These are phyloP conservation scores for Cucumis melo DNA, from an alignment of 306 rosid species.

Conservation along the genomic window DNA sequence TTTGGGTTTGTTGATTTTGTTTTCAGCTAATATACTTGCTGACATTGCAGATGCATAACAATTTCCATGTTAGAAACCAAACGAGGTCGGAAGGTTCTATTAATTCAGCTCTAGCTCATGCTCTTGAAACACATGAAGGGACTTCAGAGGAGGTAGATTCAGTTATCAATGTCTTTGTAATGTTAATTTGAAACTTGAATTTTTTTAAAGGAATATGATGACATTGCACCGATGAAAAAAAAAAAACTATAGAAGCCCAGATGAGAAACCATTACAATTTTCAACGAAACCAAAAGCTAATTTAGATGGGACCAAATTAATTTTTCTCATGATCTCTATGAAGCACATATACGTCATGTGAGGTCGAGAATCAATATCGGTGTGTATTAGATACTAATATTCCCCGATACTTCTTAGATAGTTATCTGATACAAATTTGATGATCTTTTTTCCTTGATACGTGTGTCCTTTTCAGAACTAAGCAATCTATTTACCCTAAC, in stretches of 20 bases:
- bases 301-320: background rate
- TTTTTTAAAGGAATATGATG: background rate
- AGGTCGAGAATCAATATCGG: no score
- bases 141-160: constrained; percentile 74
- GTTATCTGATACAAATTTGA: no score
- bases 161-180: background rate
- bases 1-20: background rate
- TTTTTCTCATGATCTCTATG: no score
- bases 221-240: background rate
- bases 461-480: no score
- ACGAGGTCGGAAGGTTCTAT: constrained; percentile 22
- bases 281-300: background rate
- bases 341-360: no score
- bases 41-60: constrained; percentile 57
- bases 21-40: background rate
- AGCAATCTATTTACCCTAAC: no score
- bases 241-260: background rate
- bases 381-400: no score
- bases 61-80: constrained; percentile 45
- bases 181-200: background rate
- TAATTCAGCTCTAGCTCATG: constrained; percentile 26
- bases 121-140: constrained; percentile 65
- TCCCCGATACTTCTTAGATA: no score
- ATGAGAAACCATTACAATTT: background rate
- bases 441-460: no score